These are phyloP conservation scores for Oryza glaberrima DNA, from an alignment of 176 grass and related monocot genomes.

Conservation along the genomic window DNA sequence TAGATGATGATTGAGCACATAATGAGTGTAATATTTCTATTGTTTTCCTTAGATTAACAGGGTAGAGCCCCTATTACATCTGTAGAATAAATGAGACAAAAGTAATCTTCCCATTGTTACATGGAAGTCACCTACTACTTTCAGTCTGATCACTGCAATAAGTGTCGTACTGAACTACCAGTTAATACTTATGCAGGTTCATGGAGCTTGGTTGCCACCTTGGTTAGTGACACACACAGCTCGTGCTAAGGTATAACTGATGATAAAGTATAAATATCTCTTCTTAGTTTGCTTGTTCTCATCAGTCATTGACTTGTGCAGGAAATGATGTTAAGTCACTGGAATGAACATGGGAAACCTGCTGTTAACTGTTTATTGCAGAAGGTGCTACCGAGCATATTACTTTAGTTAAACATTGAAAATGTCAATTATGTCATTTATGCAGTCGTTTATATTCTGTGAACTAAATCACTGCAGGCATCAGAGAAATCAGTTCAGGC, in stretches of 20 bases:
- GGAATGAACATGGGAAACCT: slow-evolving; percentile 81
- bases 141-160: neutral
- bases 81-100: neutral
- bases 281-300: slow-evolving; percentile 40
- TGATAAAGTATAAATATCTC: slow-evolving; percentile 26
- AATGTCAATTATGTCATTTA: slow-evolving; percentile 8
- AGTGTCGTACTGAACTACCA: slow-evolving; percentile 3
- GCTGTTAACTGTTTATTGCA: slow-evolving; percentile 59
- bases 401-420: slow-evolving; percentile 32
- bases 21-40: slow-evolving; percentile 4
- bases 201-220: slow-evolving; percentile 92
- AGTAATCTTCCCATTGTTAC: slow-evolving; percentile 9
- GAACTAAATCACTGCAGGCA: slow-evolving; percentile 61
- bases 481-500: slow-evolving; percentile 68
- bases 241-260: slow-evolving; percentile 54
- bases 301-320: slow-evolving; percentile 41
- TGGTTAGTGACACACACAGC: slow-evolving; percentile 66
- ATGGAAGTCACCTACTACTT: neutral
- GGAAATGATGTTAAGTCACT: slow-evolving; percentile 68
- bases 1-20: neutral
- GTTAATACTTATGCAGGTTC: slow-evolving; percentile 47
- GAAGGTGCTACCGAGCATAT: slow-evolving; percentile 52
- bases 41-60: neutral
- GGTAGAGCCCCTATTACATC: neutral
- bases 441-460: slow-evolving; percentile 25